phyloP scores from a whole-genome alignment of 805 yeast species.

The Kazachstania bromeliacearum region DNA sequence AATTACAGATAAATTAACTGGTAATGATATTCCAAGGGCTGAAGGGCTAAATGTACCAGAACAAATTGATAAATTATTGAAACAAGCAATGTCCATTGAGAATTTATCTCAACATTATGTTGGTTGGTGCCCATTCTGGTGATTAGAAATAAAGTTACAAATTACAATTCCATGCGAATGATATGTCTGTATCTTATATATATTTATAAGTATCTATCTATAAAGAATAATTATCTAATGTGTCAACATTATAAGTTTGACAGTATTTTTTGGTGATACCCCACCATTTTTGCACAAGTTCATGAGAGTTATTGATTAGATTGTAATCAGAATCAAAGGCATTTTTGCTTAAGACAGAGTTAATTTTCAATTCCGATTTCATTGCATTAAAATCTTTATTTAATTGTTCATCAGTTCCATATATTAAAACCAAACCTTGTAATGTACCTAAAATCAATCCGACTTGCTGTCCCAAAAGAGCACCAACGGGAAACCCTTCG shows the following conservation, averaged over 20 bases:
- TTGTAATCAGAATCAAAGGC: conserved; percentile 46
- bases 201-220: too few relatives aligned
- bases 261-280: conserved; percentile 12
- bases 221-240: too few relatives aligned
- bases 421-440: conserved; percentile 26
- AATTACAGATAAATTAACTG: conserved; percentile 84
- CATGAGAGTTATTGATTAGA: conserved; percentile 28
- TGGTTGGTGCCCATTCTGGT: conserved; percentile 99
- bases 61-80: conserved; percentile 87
- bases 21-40: conserved; percentile 76
- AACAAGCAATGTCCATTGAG: conserved; percentile 92
- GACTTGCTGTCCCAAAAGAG: conserved; percentile 51
- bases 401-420: conserved; percentile 16
- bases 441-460: conserved; percentile 56
- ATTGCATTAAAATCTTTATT: conserved; percentile 31
- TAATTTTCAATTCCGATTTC: conserved; percentile 45
- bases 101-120: conserved; percentile 91
- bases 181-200: too few relatives aligned
- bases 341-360: conserved; percentile 43
- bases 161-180: too few relatives aligned
- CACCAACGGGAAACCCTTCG: conserved; percentile 68
- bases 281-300: conserved; percentile 41
- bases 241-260: conserved; percentile 11
- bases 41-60: conserved; percentile 68
- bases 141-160: conserved; percentile 6